Conservation (phyloP, 1,284 basidiomycete genomes). For the Neotropicomus parvogracilis region DNA sequence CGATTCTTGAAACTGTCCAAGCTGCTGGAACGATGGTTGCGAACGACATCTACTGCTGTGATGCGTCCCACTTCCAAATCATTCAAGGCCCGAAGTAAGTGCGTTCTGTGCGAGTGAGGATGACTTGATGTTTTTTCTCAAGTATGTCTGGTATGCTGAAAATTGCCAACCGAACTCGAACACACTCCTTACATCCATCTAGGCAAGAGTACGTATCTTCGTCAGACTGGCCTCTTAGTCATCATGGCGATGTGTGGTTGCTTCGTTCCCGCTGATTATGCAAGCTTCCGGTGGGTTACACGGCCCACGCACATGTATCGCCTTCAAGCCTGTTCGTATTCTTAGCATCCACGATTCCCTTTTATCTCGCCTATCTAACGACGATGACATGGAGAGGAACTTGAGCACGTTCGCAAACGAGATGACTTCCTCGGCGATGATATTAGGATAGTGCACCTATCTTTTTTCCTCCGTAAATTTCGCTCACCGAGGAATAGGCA, state of each 20-base stretch:
- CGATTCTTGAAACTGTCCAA: conserved; percentile 76
- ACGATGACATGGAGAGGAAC: conserved; percentile 84
- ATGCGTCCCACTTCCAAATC: conserved; percentile 81
- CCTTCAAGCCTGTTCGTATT: neutral
- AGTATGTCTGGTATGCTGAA: conserved; percentile 77
- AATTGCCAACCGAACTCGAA: neutral
- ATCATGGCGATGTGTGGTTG: conserved; percentile 88
- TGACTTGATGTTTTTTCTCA: neutral
- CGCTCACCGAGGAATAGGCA: conserved; percentile 41
- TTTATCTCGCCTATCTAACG: conserved; percentile 86
- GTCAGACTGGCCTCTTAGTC: conserved; percentile 79
- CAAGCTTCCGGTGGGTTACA: conserved; percentile 63
- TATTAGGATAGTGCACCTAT: conserved; percentile 62
- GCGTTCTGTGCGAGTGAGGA: neutral
- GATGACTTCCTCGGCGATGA: conserved; percentile 88
- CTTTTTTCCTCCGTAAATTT: neutral
- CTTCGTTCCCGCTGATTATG: conserved; percentile 90
- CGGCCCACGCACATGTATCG: neutral
- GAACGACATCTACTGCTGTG: conserved; percentile 85
- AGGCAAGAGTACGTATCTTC: conserved; percentile 91
- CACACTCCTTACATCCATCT: conserved; percentile 1
- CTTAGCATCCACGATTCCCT: conserved; percentile 76
- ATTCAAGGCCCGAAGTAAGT: conserved; percentile 85
- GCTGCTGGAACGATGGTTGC: conserved; percentile 68
- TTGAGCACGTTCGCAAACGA: conserved; percentile 92